phyloP scores from a whole-genome alignment of 192 early-diverging fungal genomes.

The Backusella westeae region DNA sequence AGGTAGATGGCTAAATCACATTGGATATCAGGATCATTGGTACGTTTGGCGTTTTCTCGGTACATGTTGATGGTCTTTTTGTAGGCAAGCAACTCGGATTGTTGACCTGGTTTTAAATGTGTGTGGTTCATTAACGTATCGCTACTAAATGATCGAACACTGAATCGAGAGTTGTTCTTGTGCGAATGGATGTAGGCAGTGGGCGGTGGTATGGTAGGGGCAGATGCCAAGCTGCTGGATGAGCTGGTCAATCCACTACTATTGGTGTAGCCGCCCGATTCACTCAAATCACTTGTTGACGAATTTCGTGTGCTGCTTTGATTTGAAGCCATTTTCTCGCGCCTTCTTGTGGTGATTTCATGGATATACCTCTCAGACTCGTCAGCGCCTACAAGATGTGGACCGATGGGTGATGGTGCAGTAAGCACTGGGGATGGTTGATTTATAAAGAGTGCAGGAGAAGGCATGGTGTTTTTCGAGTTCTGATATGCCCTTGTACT shows the following conservation, averaged over 20 bases:
- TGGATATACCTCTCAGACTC: background rate
- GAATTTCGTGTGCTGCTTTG: background rate
- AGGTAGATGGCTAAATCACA: constrained; percentile 62
- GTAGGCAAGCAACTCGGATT: constrained; percentile 48
- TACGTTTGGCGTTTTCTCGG: constrained; percentile 59
- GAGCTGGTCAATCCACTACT: background rate
- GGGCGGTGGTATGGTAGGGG: background rate
- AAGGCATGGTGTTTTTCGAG: background rate
- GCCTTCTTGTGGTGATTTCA: background rate
- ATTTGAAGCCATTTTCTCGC: background rate
- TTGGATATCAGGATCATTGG: constrained; percentile 52
- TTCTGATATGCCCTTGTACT: background rate
- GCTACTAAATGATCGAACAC: background rate
- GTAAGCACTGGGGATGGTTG: background rate
- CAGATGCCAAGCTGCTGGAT: background rate
- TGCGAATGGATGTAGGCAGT: background rate
- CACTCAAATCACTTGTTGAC: background rate
- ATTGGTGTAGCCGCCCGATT: background rate
- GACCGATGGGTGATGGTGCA: background rate
- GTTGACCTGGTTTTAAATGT: constrained; percentile 55
- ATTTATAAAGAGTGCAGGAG: background rate
- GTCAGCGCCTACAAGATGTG: background rate
- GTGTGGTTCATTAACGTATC: constrained; percentile 39
- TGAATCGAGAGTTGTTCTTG: background rate
- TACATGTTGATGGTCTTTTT: constrained; percentile 53